Percentiles rank a stretch among this genome's conserved stretches.
phyloP scores from a whole-genome alignment of 495 filamentous ascomycete species.

The Bombardia bombarda region DNA sequence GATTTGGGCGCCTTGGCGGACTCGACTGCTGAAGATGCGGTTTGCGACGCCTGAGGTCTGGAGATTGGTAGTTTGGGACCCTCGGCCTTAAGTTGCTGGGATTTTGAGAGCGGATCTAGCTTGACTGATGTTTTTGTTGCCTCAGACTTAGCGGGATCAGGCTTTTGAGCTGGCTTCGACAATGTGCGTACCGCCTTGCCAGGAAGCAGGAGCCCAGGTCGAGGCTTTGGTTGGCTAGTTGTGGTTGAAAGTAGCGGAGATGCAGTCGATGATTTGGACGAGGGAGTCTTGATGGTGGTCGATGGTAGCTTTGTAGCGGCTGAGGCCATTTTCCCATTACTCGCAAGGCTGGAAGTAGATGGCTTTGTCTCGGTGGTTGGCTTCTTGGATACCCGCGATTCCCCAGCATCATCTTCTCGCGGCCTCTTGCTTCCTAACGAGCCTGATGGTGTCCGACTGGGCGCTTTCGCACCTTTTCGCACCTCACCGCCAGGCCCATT shows the following conservation, averaged over 20 bases:
- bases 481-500: slow-evolving; percentile 1
- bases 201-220: slow-evolving; percentile 21
- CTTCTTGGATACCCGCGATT: slow-evolving; percentile 32
- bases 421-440: slow-evolving; percentile 17
- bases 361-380: slow-evolving; percentile 21
- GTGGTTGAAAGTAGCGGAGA: slow-evolving; percentile 12
- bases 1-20: slow-evolving; percentile 11
- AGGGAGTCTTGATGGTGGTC: slow-evolving; percentile 23
- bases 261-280: slow-evolving; percentile 18
- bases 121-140: slow-evolving; percentile 1
- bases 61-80: slow-evolving; percentile 2
- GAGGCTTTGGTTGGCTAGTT: slow-evolving; percentile 11
- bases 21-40: slow-evolving; percentile 1
- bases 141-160: slow-evolving; percentile 16
- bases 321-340: slow-evolving; percentile 4
- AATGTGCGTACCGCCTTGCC: slow-evolving; percentile 26
- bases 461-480: slow-evolving; percentile 7
- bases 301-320: slow-evolving; percentile 8
- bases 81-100: slow-evolving; percentile 8
- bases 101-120: background rate
- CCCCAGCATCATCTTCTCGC: slow-evolving; percentile 31
- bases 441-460: background rate
- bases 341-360: background rate
- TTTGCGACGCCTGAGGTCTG: slow-evolving; percentile 5
- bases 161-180: slow-evolving; percentile 22